These are phyloP conservation scores for Paecilomyces sp. DNA, from an alignment of 2,329 filamentous ascomycete species.

Conservation along the genomic window DNA sequence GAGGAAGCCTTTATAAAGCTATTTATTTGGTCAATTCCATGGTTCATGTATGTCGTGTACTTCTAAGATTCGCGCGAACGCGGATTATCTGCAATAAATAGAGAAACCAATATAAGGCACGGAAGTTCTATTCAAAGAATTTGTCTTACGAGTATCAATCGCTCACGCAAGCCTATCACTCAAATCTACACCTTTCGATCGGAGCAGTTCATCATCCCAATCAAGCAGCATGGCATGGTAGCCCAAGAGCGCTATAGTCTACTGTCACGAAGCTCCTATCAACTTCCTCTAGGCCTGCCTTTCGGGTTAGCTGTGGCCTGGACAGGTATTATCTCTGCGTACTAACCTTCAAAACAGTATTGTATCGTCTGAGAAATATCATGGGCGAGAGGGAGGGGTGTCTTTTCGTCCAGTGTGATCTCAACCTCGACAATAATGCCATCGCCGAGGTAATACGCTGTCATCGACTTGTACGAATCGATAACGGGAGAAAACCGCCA, in stretches of 20 bases:
- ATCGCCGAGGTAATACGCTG: background rate
- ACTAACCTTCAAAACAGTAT: background rate
- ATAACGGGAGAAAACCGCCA: background rate
- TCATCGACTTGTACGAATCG: slow-evolving; percentile 1
- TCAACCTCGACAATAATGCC: background rate
- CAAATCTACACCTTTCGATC: background rate
- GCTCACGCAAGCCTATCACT: too few species aligned
- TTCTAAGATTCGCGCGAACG: too few species aligned
- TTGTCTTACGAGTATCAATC: too few species aligned
- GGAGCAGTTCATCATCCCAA: background rate
- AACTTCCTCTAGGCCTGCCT: background rate
- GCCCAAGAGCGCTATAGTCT: background rate
- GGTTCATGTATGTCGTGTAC: too few species aligned
- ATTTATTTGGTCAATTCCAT: too few species aligned
- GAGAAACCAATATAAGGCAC: too few species aligned
- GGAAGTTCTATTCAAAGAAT: too few species aligned
- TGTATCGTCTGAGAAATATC: background rate
- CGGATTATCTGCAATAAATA: too few species aligned
- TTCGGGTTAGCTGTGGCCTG: background rate
- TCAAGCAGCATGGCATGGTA: background rate
- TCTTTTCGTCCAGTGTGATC: background rate
- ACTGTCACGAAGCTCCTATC: background rate
- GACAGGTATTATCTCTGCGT: background rate
- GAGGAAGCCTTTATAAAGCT: too few species aligned
- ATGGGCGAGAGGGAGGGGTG: background rate